These are phyloP conservation scores for Thielaviopsis populi DNA, from an alignment of 2,329 filamentous ascomycete species.

Conservation along the genomic window DNA sequence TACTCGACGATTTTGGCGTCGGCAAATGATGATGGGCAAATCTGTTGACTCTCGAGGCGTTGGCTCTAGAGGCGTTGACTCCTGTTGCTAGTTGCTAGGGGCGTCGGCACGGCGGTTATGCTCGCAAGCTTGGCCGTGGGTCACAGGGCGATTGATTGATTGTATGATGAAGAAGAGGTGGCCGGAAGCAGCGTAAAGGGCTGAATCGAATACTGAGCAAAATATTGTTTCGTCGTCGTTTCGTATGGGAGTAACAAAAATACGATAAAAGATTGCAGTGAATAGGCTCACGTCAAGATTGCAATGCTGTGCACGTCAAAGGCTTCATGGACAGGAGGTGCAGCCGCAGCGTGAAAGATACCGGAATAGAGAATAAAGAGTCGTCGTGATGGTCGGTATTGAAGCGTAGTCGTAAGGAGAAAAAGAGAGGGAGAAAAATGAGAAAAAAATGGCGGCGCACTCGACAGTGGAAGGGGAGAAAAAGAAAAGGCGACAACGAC, in stretches of 20 bases:
- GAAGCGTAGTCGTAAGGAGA: not conserved
- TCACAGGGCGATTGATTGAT: not conserved
- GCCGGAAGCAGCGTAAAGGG: not conserved
- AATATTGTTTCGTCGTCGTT: not conserved
- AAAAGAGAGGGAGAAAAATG: not conserved
- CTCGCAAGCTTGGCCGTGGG: not conserved
- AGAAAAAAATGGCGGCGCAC: not conserved
- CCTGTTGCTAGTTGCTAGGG: not conserved
- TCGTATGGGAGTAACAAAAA: not conserved
- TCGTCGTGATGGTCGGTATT: not conserved
- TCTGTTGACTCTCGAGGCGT: not conserved
- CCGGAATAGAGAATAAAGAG: constrained; percentile 1
- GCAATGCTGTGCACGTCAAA: not conserved
- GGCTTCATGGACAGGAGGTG: not conserved
- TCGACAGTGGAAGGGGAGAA: not conserved
- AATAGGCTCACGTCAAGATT: not conserved
- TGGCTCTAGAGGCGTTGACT: not conserved
- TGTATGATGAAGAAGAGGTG: not conserved
- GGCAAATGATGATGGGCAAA: not conserved
- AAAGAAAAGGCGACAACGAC: not conserved
- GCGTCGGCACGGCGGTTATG: too few relatives aligned
- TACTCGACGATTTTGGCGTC: not conserved
- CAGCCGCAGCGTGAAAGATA: not conserved
- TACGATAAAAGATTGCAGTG: not conserved
- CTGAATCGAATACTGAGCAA: not conserved